phyloP scores from a whole-genome alignment of 2,329 filamentous ascomycete genomes.

The Exophiala calicioides region DNA sequence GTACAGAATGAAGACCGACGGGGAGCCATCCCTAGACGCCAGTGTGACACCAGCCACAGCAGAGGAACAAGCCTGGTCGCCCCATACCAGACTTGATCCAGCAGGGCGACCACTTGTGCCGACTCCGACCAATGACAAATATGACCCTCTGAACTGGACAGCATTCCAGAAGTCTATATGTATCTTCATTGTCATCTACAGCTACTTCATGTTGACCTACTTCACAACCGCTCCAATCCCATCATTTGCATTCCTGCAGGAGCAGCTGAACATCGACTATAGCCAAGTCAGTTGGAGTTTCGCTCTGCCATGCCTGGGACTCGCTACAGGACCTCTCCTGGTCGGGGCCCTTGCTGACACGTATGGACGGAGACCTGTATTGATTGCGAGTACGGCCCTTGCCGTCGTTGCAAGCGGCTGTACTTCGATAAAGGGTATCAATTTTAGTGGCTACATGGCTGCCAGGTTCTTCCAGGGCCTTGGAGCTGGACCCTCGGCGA shows the following conservation, averaged over 20 bases:
- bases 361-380: conserved; percentile 33
- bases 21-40: too few species aligned
- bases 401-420: conserved; percentile 11
- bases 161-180: conserved; percentile 15
- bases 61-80: not conserved
- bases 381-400: conserved; percentile 21
- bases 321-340: conserved; percentile 39
- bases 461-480: conserved; percentile 19
- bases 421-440: conserved; percentile 7
- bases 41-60: too few species aligned
- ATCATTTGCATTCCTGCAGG: conserved; percentile 11
- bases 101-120: conserved; percentile 28
- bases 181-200: conserved; percentile 11
- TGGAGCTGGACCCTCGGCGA: conserved; percentile 12
- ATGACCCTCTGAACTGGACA: conserved; percentile 40
- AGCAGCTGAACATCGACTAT: conserved; percentile 13
- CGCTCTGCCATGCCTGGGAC: conserved; percentile 30
- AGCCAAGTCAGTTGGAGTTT: conserved; percentile 17
- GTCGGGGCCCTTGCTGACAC: conserved; percentile 39
- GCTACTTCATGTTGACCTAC: conserved; percentile 19
- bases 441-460: conserved; percentile 13
- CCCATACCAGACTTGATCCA: not conserved
- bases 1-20: too few species aligned
- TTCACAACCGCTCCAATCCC: conserved; percentile 13
- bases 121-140: conserved; percentile 31